Evolutionary conservation across 116 monocot genomes (phyloP).

Genomic region (Papilionanthe hybrid): DNA sequence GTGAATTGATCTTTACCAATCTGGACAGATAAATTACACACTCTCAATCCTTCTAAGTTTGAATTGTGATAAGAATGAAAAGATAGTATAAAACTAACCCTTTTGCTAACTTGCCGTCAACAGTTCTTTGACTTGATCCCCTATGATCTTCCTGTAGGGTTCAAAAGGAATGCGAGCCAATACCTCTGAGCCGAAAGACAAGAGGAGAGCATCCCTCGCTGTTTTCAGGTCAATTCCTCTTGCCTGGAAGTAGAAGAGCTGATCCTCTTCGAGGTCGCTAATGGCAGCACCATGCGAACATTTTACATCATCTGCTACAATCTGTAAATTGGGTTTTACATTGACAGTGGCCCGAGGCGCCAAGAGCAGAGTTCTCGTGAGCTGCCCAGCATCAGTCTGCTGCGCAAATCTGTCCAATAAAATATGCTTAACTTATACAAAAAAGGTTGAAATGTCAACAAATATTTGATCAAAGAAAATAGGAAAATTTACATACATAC

Average conservation of each 20-base stretch:
- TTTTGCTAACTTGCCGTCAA: conserved; percentile 12
- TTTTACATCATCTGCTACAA: conserved; percentile 92
- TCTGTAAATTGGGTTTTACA: conserved; percentile 79
- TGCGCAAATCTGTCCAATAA: conserved; percentile 64
- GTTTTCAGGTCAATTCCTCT: conserved; percentile 67
- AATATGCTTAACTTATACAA: neutral
- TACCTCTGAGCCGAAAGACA: conserved; percentile 83
- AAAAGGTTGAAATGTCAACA: neutral
- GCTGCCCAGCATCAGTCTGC: conserved; percentile 93
- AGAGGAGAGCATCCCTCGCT: conserved; percentile 78
- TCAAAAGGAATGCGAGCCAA: conserved; percentile 50
- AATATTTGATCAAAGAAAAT: neutral
- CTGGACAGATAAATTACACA: neutral
- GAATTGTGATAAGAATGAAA: neutral
- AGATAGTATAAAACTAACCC: neutral
- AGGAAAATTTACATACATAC: too few relatives aligned
- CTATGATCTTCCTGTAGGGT: conserved; percentile 37
- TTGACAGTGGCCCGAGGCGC: conserved; percentile 59
- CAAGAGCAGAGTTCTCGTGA: conserved; percentile 61
- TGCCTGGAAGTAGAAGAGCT: conserved; percentile 85
- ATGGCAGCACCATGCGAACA: conserved; percentile 93
- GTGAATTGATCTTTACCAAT: neutral
- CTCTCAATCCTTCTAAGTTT: neutral
- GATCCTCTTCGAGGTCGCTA: conserved; percentile 78
- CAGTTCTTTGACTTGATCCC: conserved; percentile 45